Evolutionary conservation across 345 rosid species (phyloP), one percentile per base, ranked within the genome.

Genomic region (Citrus mangshanensis): DNA sequence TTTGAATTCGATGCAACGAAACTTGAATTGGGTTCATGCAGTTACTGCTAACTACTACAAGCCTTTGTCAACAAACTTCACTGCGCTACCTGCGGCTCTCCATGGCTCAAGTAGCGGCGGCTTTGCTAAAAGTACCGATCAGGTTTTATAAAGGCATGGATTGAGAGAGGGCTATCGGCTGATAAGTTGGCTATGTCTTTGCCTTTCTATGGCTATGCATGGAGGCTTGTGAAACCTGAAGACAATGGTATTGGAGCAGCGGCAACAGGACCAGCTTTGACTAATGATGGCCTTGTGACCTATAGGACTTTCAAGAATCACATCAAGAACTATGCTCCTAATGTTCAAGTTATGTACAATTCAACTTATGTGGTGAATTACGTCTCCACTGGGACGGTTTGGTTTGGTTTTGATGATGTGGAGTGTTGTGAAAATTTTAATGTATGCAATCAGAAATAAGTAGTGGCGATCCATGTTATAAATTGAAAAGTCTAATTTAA

Each of bases 361-460:
- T 27, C 79, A 51, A 81, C 86, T 3, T 85, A 82, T 49, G 89
- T 74, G 18, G 86, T 77, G 65, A 85, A 82, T 56, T 61, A 72
- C 51, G 81, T 58, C 83, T 74, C 54, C 0, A 22, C 42, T 28
- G 85, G 85, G 25, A 42, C 38, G 8, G 1, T 0, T 16, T 88
- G 93, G 93, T 76, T 89, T 46, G 83, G 84, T 79, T 89, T 82
- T 62, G 91, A 88, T 37, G 88, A 75, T 65, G 86, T 80, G 30
- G 90, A 87, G 62, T n/a, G n/a, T n/a, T n/a, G n/a, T n/a, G n/a
- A n/a, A n/a, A n/a, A n/a, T n/a, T n/a, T n/a, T n/a, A n/a, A n/a
- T n/a, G n/a, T n/a, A n/a, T n/a, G n/a, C n/a, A n/a, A n/a, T n/a
- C n/a, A n/a, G n/a, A n/a, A n/a, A n/a, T n/a, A n/a, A n/a, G n/a